Evolutionary conservation across 257 asterid genomes (phyloP).

Genomic region (Sherardia arvensis): DNA sequence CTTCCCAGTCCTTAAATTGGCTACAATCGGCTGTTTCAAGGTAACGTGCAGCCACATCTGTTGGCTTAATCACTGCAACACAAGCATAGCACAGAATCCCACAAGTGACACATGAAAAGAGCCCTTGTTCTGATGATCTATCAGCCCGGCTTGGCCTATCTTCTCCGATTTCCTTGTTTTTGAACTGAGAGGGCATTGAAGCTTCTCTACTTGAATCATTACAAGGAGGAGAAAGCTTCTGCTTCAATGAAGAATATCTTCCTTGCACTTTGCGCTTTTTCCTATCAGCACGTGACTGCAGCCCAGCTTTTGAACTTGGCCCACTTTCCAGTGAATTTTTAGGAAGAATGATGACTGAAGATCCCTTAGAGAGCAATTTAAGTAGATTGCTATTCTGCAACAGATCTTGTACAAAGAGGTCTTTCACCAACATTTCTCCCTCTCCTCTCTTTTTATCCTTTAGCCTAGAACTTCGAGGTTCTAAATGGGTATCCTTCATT

Average conservation of each 20-base stretch:
- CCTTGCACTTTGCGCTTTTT: slow-evolving; percentile 32
- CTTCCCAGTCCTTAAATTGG: slow-evolving; percentile 40
- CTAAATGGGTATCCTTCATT: slow-evolving; percentile 41
- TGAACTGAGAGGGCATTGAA: slow-evolving; percentile 21
- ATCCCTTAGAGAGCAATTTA: slow-evolving; percentile 62
- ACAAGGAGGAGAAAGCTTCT: slow-evolving; percentile 24
- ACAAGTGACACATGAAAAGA: slow-evolving; percentile 93
- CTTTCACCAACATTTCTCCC: slow-evolving; percentile 83
- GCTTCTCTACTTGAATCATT: slow-evolving; percentile 19
- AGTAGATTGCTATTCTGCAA: slow-evolving; percentile 60
- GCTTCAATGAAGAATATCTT: slow-evolving; percentile 21
- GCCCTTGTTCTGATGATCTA: slow-evolving; percentile 49
- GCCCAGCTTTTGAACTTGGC: slow-evolving; percentile 28
- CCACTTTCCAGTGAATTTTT: slow-evolving; percentile 32
- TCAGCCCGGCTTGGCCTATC: slow-evolving; percentile 43
- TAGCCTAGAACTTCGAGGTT: slow-evolving; percentile 85
- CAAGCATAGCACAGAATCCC: slow-evolving; percentile 93
- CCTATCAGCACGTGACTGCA: slow-evolving; percentile 30
- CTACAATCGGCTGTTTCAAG: slow-evolving; percentile 68
- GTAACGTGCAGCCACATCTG: slow-evolving; percentile 53
- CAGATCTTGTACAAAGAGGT: slow-evolving; percentile 70
- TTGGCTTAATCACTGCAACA: slow-evolving; percentile 82
- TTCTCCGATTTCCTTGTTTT: slow-evolving; percentile 22
- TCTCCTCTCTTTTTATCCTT: slow-evolving; percentile 83
- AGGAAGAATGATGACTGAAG: slow-evolving; percentile 74